Base-by-base conservation (phyloP, 2,329 filamentous ascomycete species). In the Colletotrichum brevisporum region DNA sequence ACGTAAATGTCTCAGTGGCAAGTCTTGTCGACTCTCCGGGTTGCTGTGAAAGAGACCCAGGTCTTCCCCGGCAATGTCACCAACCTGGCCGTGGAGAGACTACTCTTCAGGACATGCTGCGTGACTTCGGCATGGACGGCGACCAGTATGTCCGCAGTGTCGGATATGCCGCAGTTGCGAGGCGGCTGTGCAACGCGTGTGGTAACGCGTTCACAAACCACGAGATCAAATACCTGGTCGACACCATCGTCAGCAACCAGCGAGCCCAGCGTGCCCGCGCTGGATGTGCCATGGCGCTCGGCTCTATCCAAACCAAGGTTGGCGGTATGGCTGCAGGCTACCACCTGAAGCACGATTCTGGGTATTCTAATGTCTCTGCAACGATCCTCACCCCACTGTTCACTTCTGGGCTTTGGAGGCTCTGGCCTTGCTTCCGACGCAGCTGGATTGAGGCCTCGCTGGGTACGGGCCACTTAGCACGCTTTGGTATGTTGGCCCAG, bases 281-380 rank as follows among this genome's bases (percentile, higher is more conserved):
- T 52, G 96, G 96, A 12, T 99, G 95, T 80, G 96, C 97, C 16
- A 94, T 97, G 84, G 94, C 96, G 13, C 83, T 99, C 36, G 96
- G 96, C 9, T 93, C 92, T 65, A 98, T 99, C 59, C 95, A 99
- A 81, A 93, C 94, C 18, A 94, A 97, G 78, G 93, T 99, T 41
- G 97, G 96, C 66, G 95, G 96, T 64, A 98, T 99, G 95, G 96
- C 96, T 61, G 96, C 96, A 63, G 94, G 95, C 4, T 94, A 96
- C 75, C 96, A 99, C 78, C 86, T 99, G 58, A 98, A 98, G 83
- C n/a, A 98, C 94, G 1, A 98, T 99, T 57, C 88, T 98, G n/a
- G 93, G 95, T 18, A 97, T 99, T 47, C 84, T 99, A n/a, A 97
- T 98, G 92, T 98, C 96, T 8, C 86, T 99, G 94, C 78, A 97